Percentiles rank a stretch among this genome's conserved stretches.
Conservation (phyloP, 2,329 filamentous ascomycete genomes). For the Pseudonectria foliicola region DNA sequence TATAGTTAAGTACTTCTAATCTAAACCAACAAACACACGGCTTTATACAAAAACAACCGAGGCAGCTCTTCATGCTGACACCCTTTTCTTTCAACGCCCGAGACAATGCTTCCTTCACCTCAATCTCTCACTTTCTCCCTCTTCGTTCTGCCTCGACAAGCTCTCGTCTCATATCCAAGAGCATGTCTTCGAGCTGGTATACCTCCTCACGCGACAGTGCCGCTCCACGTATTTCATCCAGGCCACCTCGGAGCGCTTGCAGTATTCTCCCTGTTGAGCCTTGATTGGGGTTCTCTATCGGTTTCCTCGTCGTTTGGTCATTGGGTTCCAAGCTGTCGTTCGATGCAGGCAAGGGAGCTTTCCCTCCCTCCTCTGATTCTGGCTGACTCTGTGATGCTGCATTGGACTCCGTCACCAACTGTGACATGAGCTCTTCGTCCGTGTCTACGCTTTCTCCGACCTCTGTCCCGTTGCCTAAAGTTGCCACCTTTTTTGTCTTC, state of each 20-base stretch:
- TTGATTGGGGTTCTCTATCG: slow-evolving; percentile 2
- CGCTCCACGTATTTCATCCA: slow-evolving; percentile 53
- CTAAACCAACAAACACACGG: too few species aligned
- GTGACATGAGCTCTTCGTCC: slow-evolving; percentile 35
- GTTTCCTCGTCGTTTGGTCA: slow-evolving; percentile 2
- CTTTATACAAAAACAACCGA: too few species aligned
- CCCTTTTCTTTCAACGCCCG: slow-evolving; percentile 9
- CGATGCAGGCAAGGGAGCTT: neutral
- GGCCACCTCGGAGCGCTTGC: slow-evolving; percentile 26
- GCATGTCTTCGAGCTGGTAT: slow-evolving; percentile 65
- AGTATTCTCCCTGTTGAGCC: slow-evolving; percentile 21
- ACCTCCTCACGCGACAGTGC: slow-evolving; percentile 59
- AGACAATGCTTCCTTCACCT: slow-evolving; percentile 14
- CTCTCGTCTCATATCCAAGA: slow-evolving; percentile 71
- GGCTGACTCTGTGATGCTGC: slow-evolving; percentile 30
- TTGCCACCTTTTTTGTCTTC: slow-evolving; percentile 1
- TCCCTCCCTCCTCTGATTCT: slow-evolving; percentile 12
- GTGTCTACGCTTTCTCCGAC: slow-evolving; percentile 26
- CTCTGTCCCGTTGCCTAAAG: slow-evolving; percentile 2
- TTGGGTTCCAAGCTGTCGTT: slow-evolving; percentile 1
- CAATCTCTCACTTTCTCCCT: slow-evolving; percentile 31
- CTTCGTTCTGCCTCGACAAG: slow-evolving; percentile 64
- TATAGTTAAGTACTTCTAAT: too few species aligned
- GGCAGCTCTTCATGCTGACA: too few species aligned
- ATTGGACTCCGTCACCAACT: slow-evolving; percentile 33